Percentiles rank a stretch among this genome's conserved stretches.
These are phyloP conservation scores for Angomonas deanei DNA, from an alignment of 208 protist genomes.

Conservation along the genomic window DNA sequence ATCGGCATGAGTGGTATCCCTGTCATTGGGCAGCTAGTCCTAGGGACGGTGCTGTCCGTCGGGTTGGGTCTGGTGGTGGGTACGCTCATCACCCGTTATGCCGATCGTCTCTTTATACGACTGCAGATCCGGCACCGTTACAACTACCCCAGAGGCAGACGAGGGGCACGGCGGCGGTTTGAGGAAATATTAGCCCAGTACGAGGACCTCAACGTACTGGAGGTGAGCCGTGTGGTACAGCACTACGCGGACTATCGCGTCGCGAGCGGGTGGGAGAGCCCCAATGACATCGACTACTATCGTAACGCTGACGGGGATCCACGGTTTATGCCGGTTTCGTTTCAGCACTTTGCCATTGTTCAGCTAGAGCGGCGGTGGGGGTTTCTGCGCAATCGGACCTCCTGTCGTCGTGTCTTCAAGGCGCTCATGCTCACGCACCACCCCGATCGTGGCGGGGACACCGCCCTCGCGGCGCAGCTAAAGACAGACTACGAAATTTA, in stretches of 20 bases:
- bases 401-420: constrained; percentile 55
- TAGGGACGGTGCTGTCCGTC: constrained; percentile 51
- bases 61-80: constrained; percentile 45
- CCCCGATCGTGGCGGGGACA: constrained; percentile 57
- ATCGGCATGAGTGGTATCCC: constrained; percentile 54
- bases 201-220: constrained; percentile 57
- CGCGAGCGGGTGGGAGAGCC: constrained; percentile 67
- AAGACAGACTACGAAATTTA: constrained; percentile 76
- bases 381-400: constrained; percentile 50
- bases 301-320: constrained; percentile 42
- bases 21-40: constrained; percentile 45
- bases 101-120: constrained; percentile 52
- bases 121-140: constrained; percentile 57
- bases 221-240: constrained; percentile 59
- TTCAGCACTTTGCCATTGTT: constrained; percentile 75
- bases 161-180: constrained; percentile 47
- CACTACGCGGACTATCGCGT: constrained; percentile 77
- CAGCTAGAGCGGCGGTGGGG: constrained; percentile 76
- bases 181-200: constrained; percentile 47
- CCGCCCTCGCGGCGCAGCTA: constrained; percentile 48
- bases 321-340: constrained; percentile 56
- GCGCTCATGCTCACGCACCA: constrained; percentile 65
- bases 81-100: constrained; percentile 58
- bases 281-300: constrained; percentile 62
- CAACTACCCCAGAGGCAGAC: constrained; percentile 47